Evolutionary conservation across 2,329 filamentous ascomycete genomes (phyloP).

Genomic region (Claviceps sp.): DNA sequence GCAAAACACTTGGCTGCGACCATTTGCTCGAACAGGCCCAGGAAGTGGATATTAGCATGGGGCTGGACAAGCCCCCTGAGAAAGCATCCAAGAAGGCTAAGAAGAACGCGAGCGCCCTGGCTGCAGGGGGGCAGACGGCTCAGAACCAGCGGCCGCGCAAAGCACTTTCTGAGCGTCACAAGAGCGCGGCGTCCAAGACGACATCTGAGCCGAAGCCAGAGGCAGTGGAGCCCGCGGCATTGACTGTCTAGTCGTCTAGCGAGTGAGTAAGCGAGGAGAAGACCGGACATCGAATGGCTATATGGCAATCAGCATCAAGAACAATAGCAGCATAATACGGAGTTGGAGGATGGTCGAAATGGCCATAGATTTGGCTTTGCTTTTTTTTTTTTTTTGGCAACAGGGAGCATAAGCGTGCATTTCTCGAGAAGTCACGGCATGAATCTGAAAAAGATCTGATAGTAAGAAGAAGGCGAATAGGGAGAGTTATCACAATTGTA

Average conservation of each 20-base stretch:
- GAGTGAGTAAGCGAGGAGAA: neutral
- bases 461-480: no score
- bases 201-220: slow-evolving; percentile 10
- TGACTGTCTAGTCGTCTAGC: slow-evolving; percentile 4
- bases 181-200: slow-evolving; percentile 6
- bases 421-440: neutral
- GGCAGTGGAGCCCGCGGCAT: slow-evolving; percentile 11
- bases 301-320: neutral
- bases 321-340: neutral
- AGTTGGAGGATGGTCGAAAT: neutral
- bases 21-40: slow-evolving; percentile 50
- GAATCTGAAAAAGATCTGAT: no score
- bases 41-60: slow-evolving; percentile 50
- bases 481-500: no score
- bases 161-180: slow-evolving; percentile 22
- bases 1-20: slow-evolving; percentile 50
- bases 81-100: slow-evolving; percentile 17
- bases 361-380: no score
- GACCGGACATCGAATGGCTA: neutral
- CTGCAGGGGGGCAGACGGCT: slow-evolving; percentile 32
- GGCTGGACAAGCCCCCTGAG: slow-evolving; percentile 37
- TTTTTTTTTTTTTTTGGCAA: no score
- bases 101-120: slow-evolving; percentile 28
- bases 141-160: slow-evolving; percentile 20
- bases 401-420: neutral